A percentile compares a stretch with the other conserved stretches of the same genome.
These are phyloP conservation scores for Mitragyna speciosa DNA, from an alignment of 257 asterid species.

Conservation along the genomic window DNA sequence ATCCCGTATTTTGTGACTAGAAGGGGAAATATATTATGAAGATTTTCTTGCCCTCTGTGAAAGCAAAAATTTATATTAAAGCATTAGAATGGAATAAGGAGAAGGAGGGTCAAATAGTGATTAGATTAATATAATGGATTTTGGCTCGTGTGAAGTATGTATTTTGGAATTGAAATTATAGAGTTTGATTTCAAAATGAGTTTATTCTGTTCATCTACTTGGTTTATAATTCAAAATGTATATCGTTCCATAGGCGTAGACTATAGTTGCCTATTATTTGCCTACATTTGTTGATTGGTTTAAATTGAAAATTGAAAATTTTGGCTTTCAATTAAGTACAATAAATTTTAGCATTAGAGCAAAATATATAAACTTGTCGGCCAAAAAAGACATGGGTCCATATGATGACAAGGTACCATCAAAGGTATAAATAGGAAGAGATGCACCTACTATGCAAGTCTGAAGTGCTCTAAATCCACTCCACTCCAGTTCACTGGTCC, in stretches of 20 bases:
- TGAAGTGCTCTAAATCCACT: neutral
- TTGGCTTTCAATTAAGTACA: too few relatives aligned
- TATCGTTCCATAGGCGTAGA: neutral
- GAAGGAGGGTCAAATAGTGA: neutral
- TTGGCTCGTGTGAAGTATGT: neutral
- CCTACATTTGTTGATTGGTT: neutral
- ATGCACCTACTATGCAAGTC: neutral
- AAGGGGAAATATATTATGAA: too few relatives aligned
- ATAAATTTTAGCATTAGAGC: neutral
- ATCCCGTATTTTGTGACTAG: neutral
- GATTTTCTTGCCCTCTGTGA: neutral
- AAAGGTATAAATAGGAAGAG: neutral
- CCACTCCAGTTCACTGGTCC: neutral
- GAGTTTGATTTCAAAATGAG: neutral
- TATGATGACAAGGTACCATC: neutral
- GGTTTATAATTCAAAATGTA: neutral
- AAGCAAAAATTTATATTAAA: neutral
- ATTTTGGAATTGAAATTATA: neutral
- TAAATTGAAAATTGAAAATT: too few relatives aligned
- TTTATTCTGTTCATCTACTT: neutral
- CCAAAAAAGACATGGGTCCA: too few relatives aligned
- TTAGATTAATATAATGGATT: neutral
- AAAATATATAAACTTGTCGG: too few relatives aligned
- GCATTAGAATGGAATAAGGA: neutral
- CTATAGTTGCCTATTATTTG: neutral